Evolutionary conservation across 2,329 filamentous ascomycete species (phyloP).

Genomic region (Ophiostoma sp.): DNA sequence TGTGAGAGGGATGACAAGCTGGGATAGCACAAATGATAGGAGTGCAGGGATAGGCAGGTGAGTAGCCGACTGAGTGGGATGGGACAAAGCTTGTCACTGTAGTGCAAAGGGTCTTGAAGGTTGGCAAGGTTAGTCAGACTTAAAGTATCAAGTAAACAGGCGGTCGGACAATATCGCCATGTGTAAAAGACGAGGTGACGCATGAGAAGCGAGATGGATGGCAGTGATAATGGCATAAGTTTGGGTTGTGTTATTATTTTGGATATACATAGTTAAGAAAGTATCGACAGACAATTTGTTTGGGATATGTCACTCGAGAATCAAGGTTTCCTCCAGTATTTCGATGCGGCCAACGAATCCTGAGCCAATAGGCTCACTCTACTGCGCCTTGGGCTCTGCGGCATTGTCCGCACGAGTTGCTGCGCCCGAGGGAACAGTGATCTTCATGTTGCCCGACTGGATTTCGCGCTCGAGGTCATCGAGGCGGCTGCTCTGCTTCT

Average conservation of each 20-base stretch:
- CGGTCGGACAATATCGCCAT: background rate
- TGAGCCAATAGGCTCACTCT: background rate
- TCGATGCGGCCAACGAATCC: slow-evolving; percentile 1
- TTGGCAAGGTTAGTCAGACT: background rate
- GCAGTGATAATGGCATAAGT: background rate
- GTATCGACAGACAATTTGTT: background rate
- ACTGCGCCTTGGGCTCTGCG: background rate
- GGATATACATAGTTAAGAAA: background rate
- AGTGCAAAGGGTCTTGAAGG: background rate
- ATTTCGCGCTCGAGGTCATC: slow-evolving; percentile 46
- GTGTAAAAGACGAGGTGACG: background rate
- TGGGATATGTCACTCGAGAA: background rate
- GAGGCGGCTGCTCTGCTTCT: slow-evolving; percentile 41
- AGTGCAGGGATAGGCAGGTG: background rate
- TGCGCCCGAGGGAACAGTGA: slow-evolving; percentile 26
- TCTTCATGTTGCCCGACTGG: slow-evolving; percentile 42
- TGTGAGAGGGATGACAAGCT: background rate
- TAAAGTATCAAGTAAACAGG: background rate
- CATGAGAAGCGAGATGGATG: background rate
- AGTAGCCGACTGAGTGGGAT: background rate
- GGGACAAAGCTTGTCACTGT: slow-evolving; percentile 1
- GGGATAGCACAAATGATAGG: too few relatives aligned
- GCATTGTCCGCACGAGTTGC: background rate
- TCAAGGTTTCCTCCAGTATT: background rate
- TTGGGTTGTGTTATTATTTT: background rate